Base-by-base conservation (phyloP, 164 flowering plant species). In the Macadamia tetraphylla region DNA sequence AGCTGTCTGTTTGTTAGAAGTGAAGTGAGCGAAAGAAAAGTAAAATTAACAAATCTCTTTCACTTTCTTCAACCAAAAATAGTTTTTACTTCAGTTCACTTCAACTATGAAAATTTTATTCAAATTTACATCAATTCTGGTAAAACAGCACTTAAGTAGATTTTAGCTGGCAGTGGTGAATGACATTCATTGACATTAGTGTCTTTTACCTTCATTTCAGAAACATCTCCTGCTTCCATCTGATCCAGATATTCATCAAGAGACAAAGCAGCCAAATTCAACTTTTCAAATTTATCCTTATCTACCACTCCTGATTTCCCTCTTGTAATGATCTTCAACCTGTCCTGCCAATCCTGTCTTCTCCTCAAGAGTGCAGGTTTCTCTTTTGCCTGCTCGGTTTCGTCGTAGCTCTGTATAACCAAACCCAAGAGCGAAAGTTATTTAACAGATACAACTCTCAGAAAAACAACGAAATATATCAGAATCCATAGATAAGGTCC, bases 311-410 rank as follows among this genome's bases (percentile, higher is more conserved):
- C 88, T 76, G 74, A 82, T 62, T 72, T 85, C 53, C 87, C 86
- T 61, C 70, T 79, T 63, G 86, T 74, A 23, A 88, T 78, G 69
- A 79, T 93, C 79, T 75, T 84, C 8, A 93, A 76, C 63, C 84
- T 78, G 56, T 85, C 88, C 29, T 89, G 92, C 97, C 97, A 93
- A 60, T 88, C 97, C 49, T 82, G 83, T 75, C 83, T 91, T 64
- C 78, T 81, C 70, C 82, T 83, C 68, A 81, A 65, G 15, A 76
- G 79, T 49, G 78, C 23, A n/a, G 86, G 83, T 61, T 80, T 82
- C 87, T 88, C 74, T 70, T 76, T 81, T 30, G 67, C 72, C 49
- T 77, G 77, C 80, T 84, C 85, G 46, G 29, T 71, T 63, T 79
- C 90, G 66, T 71, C 56, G 29, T 15, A 12, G 29, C 29, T 59